A percentile compares a stretch with the other conserved stretches of the same genome.
phyloP scores from a whole-genome alignment of 2,329 filamentous ascomycete species.

The Lasiodiplodia theobromae region DNA sequence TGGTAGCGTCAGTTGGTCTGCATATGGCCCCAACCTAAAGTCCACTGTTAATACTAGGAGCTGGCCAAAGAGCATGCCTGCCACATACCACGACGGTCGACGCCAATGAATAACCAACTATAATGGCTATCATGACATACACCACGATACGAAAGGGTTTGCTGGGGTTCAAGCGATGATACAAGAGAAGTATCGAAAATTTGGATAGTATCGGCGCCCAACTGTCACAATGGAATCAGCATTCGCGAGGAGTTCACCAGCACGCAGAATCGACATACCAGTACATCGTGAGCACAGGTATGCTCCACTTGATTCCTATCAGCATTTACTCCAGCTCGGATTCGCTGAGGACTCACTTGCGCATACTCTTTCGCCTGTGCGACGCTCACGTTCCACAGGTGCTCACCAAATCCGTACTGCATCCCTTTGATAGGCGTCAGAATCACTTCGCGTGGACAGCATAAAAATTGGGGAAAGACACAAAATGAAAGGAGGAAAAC shows the following conservation, averaged over 20 bases:
- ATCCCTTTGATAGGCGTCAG: constrained; percentile 1
- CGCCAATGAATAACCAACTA: constrained; percentile 5
- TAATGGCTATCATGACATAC: background rate
- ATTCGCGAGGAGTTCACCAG: background rate
- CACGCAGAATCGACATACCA: background rate
- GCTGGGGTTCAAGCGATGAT: constrained; percentile 8
- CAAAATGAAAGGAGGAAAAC: background rate
- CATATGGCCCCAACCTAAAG: constrained; percentile 4
- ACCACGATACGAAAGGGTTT: constrained; percentile 3
- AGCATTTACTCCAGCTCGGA: background rate
- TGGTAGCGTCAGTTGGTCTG: constrained; percentile 8
- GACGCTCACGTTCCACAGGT: constrained; percentile 11
- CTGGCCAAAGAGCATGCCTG: no score
- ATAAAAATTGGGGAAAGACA: background rate
- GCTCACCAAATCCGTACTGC: constrained; percentile 13
- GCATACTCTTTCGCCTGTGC: background rate
- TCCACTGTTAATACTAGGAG: background rate
- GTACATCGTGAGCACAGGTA: constrained; percentile 4
- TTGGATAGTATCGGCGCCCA: constrained; percentile 19
- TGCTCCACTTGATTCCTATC: background rate
- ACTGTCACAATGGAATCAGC: background rate
- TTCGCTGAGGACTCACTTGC: background rate
- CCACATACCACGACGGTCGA: constrained; percentile 1
- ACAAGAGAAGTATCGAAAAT: constrained; percentile 9
- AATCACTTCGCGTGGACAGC: background rate